A percentile compares a stretch with the other conserved stretches of the same genome.
Evolutionary conservation across 306 rosid species (phyloP).

Genomic region (Benincasa hispida): DNA sequence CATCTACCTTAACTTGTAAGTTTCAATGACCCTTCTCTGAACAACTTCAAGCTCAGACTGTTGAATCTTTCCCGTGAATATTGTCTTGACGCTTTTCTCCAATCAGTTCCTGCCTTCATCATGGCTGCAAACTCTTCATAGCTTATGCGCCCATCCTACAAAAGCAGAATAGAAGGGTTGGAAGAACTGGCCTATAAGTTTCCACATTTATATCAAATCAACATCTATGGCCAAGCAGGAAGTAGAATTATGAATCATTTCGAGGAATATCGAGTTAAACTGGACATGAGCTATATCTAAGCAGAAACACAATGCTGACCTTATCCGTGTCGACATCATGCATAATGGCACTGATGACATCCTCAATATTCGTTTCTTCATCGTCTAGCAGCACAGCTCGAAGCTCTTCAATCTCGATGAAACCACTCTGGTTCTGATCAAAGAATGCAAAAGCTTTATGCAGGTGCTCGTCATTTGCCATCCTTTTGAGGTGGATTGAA

Average conservation of each 20-base stretch:
- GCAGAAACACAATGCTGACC: constrained; percentile 25
- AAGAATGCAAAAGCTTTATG: constrained; percentile 75
- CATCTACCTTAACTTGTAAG: constrained; percentile 32
- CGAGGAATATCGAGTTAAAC: not conserved
- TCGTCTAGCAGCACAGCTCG: constrained; percentile 40
- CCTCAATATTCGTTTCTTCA: constrained; percentile 46
- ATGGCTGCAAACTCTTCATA: constrained; percentile 73
- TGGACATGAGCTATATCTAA: not conserved
- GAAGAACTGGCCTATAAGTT: not conserved
- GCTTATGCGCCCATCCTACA: constrained; percentile 83
- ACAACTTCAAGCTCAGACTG: constrained; percentile 46
- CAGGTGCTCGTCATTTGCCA: constrained; percentile 78
- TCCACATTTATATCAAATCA: not conserved
- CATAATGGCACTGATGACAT: constrained; percentile 73
- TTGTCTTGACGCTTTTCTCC: constrained; percentile 81
- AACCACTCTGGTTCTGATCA: constrained; percentile 51
- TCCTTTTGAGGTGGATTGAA: constrained; percentile 57
- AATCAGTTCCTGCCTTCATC: constrained; percentile 95
- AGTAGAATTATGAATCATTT: not conserved
- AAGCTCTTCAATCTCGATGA: constrained; percentile 74
- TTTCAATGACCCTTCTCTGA: constrained; percentile 43
- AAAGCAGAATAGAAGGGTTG: not conserved
- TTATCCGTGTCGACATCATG: constrained; percentile 85
- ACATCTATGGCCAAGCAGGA: not conserved
- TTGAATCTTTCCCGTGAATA: constrained; percentile 51